These are phyloP conservation scores for Aspergillus cavernicola DNA, from an alignment of 495 filamentous ascomycete species.

Conservation along the genomic window DNA sequence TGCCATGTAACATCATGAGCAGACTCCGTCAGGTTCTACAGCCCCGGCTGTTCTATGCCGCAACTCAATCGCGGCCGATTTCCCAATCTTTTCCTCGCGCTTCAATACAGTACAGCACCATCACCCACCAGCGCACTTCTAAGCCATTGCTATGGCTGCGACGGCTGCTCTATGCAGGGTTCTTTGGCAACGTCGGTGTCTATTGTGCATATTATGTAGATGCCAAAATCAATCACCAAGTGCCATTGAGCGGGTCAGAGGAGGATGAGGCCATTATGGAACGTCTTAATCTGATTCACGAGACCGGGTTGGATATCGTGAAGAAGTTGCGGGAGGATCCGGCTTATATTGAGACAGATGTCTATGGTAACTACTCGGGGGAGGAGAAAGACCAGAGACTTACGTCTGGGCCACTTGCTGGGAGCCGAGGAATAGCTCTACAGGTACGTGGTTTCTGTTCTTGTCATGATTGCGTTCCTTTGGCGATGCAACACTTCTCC, in stretches of 20 bases:
- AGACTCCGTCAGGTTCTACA: constrained; percentile 26
- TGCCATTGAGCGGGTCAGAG: no score
- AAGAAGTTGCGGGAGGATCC: constrained; percentile 49
- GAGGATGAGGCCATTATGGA: constrained; percentile 27
- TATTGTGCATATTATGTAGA: constrained; percentile 2
- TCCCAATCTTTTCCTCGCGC: not conserved
- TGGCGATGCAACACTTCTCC: not conserved
- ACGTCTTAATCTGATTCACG: constrained; percentile 25
- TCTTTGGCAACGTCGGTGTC: constrained; percentile 36
- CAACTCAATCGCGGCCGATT: constrained; percentile 2
- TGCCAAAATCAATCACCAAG: not conserved
- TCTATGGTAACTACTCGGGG: constrained; percentile 49
- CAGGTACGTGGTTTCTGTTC: constrained; percentile 40
- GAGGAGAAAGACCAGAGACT: constrained; percentile 34
- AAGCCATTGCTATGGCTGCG: constrained; percentile 35
- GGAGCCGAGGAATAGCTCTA: constrained; percentile 37
- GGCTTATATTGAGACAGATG: constrained; percentile 49
- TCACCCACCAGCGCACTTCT: constrained; percentile 17
- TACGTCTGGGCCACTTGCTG: constrained; percentile 39
- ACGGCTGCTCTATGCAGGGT: constrained; percentile 31
- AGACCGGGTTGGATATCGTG: constrained; percentile 53
- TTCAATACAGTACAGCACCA: constrained; percentile 26
- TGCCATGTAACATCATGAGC: constrained; percentile 34
- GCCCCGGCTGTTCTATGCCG: constrained; percentile 16
- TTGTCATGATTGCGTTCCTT: not conserved